Evolutionary conservation across 352 stramenopile species (phyloP).

Genomic region (Paralagenidium karlingii): DNA sequence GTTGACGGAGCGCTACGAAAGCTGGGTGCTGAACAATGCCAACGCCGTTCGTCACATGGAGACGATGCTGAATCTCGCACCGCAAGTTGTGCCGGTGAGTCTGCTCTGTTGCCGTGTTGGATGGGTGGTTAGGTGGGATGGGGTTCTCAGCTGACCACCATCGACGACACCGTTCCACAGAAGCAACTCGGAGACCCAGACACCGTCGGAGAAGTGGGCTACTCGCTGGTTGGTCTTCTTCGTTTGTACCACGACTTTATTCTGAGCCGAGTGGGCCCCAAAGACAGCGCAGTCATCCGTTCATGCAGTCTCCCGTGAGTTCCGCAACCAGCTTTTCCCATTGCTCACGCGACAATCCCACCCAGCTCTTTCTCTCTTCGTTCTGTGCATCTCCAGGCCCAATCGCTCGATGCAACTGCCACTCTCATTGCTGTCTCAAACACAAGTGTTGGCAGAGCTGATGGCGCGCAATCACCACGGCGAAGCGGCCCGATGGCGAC

Average conservation of each 20-base stretch:
- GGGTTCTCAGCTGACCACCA: too few species aligned
- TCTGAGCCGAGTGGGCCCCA: slow-evolving; percentile 8
- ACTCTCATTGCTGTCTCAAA: slow-evolving; percentile 61
- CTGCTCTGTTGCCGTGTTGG: background rate
- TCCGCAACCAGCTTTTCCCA: too few species aligned
- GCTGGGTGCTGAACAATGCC: slow-evolving; percentile 46
- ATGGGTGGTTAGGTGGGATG: background rate
- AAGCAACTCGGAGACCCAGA: slow-evolving; percentile 30
- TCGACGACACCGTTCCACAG: background rate
- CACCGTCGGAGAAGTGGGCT: slow-evolving; percentile 57
- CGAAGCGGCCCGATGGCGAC: slow-evolving; percentile 50
- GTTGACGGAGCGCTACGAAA: slow-evolving; percentile 45
- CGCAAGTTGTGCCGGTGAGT: slow-evolving; percentile 55
- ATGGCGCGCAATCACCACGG: slow-evolving; percentile 54
- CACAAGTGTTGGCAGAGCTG: slow-evolving; percentile 73
- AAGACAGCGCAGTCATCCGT: background rate
- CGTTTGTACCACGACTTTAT: slow-evolving; percentile 78
- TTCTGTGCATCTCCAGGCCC: too few species aligned
- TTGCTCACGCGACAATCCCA: too few species aligned
- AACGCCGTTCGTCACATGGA: slow-evolving; percentile 61
- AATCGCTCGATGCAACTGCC: slow-evolving; percentile 15
- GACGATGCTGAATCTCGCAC: slow-evolving; percentile 62
- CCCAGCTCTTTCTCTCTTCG: too few species aligned
- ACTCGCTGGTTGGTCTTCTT: slow-evolving; percentile 62
- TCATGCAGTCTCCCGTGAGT: too few species aligned